phyloP scores from a whole-genome alignment of 2,329 filamentous ascomycete genomes.

The Penicillium sp. region DNA sequence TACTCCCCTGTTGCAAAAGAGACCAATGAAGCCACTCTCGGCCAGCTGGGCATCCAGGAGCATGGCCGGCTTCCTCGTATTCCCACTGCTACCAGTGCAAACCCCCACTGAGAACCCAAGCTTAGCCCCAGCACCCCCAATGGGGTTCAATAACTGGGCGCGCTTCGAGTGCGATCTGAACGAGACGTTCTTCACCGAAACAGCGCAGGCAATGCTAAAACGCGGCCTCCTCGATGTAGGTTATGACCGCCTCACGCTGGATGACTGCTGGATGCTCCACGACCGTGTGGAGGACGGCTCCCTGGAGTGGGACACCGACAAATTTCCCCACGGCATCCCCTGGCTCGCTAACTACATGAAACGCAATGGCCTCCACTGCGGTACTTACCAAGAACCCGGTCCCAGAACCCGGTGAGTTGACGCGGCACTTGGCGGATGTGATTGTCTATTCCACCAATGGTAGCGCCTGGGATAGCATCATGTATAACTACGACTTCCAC shows the following conservation, averaged over 20 bases:
- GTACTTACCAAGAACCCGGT: constrained; percentile 50
- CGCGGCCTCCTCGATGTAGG: constrained; percentile 39
- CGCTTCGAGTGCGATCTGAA: constrained; percentile 50
- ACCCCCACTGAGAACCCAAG: constrained; percentile 16
- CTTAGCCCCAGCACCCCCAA: constrained; percentile 39
- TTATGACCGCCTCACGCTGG: constrained; percentile 45
- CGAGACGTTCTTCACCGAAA: constrained; percentile 45
- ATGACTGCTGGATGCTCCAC: constrained; percentile 47
- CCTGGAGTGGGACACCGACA: constrained; percentile 42
- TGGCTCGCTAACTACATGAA: constrained; percentile 44
- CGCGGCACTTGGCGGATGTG: constrained; percentile 47
- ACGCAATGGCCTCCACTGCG: constrained; percentile 43
- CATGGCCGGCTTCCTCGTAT: constrained; percentile 9
- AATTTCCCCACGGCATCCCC: constrained; percentile 45
- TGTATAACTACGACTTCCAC: constrained; percentile 49
- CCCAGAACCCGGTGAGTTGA: constrained; percentile 43
- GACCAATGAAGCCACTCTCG: constrained; percentile 5
- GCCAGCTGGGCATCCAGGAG: constrained; percentile 1
- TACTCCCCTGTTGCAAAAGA: not conserved
- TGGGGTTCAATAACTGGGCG: constrained; percentile 56
- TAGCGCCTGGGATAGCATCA: constrained; percentile 49
- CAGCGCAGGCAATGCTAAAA: constrained; percentile 46
- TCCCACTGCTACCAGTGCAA: constrained; percentile 13
- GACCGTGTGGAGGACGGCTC: constrained; percentile 38
- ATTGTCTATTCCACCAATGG: constrained; percentile 42